Percentiles rank a stretch among this genome's conserved stretches.
Evolutionary conservation across 768 basidiomycete species (phyloP).

Genomic region (Calocera viscosa): DNA sequence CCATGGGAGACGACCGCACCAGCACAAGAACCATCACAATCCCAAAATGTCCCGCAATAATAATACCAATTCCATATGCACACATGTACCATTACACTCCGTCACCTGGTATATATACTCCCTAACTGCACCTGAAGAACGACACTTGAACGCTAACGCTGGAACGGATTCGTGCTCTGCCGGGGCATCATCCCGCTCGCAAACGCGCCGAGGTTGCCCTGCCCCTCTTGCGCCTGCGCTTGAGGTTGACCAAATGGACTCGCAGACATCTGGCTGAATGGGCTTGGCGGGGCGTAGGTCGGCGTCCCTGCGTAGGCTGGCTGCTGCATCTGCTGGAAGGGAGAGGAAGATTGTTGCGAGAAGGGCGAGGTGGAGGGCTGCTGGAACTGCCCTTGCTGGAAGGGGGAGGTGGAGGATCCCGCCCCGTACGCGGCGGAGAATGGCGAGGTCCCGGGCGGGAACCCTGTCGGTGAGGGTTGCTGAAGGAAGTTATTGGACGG

Average conservation of each 20-base stretch:
- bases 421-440: neutral
- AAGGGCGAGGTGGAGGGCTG: neutral
- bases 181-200: slow-evolving; percentile 8
- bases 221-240: neutral
- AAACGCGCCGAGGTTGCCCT: neutral
- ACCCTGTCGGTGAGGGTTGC: neutral
- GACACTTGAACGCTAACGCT: too few relatives aligned
- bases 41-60: too few relatives aligned
- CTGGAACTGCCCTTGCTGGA: neutral
- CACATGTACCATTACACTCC: neutral
- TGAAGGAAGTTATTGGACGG: neutral
- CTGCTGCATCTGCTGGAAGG: neutral
- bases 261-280: neutral
- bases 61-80: too few relatives aligned
- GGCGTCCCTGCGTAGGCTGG: neutral
- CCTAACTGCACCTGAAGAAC: too few relatives aligned
- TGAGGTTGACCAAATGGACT: neutral
- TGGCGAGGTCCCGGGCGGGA: neutral
- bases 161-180: neutral
- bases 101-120: too few relatives aligned
- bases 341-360: neutral
- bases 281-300: neutral
- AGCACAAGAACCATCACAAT: too few relatives aligned
- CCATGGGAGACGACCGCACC: neutral
- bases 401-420: neutral